These are phyloP conservation scores for Blastocystis sp. DNA, from an alignment of 352 stramenopile species.

Conservation along the genomic window DNA sequence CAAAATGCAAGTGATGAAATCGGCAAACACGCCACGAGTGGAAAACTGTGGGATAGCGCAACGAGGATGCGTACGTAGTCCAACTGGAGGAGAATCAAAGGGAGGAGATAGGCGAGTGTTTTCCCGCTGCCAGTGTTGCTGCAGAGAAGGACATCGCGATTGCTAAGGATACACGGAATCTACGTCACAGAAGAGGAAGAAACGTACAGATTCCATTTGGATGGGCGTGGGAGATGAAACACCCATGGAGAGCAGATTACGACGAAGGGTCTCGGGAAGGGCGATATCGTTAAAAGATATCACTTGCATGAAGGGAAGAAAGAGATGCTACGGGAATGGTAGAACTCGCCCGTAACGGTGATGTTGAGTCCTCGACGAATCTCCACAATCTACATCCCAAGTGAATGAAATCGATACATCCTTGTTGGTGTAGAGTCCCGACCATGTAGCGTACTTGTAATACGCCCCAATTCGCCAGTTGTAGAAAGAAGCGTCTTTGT, in stretches of 20 bases:
- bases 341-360: conserved; percentile 24
- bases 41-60: background rate
- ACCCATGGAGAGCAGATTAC: background rate
- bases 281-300: conserved; percentile 28
- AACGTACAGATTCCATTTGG: conserved; percentile 41
- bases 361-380: conserved; percentile 33
- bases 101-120: conserved; percentile 29
- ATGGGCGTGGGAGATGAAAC: conserved; percentile 21
- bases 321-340: background rate
- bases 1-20: conserved; percentile 19
- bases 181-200: background rate
- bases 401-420: background rate
- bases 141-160: conserved; percentile 26
- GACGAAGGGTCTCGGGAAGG: background rate
- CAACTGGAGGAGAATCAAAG: background rate
- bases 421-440: background rate
- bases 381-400: conserved; percentile 27
- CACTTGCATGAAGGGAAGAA: background rate
- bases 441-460: conserved; percentile 35
- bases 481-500: background rate
- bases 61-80: background rate
- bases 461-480: conserved; percentile 25
- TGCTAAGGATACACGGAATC: conserved; percentile 48
- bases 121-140: conserved; percentile 46
- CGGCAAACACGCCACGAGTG: background rate